Evolutionary conservation across 1,284 basidiomycete species (phyloP).

Genomic region (Malassezia sympodialis): DNA sequence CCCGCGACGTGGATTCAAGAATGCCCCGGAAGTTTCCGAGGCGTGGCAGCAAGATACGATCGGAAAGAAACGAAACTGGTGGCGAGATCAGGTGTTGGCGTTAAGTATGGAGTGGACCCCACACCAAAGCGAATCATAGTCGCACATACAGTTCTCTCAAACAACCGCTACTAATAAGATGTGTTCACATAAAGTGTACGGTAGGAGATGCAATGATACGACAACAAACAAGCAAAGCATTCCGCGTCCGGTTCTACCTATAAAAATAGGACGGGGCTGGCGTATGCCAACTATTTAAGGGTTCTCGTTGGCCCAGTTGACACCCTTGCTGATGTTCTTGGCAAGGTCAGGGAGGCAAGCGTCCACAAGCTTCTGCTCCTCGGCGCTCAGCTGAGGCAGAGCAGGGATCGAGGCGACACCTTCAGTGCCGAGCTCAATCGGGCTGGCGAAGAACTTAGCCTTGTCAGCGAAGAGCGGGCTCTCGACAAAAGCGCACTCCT

Average conservation of each 20-base stretch:
- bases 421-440: constrained; percentile 40
- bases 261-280: neutral
- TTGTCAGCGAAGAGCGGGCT: constrained; percentile 61
- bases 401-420: constrained; percentile 46
- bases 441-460: constrained; percentile 52
- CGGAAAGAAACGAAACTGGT: neutral
- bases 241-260: no score
- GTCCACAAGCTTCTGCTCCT: constrained; percentile 48
- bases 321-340: constrained; percentile 49
- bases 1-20: neutral
- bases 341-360: constrained; percentile 43
- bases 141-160: no score
- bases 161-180: no score
- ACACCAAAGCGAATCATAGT: neutral
- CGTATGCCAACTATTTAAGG: constrained; percentile 21
- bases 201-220: no score
- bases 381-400: constrained; percentile 37
- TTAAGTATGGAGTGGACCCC: neutral
- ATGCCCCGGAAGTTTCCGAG: neutral
- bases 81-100: neutral
- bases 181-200: neutral
- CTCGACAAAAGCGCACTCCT: constrained; percentile 75
- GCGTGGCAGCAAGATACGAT: neutral
- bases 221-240: no score
- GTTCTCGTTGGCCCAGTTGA: constrained; percentile 36